phyloP scores from a whole-genome alignment of 2,329 filamentous ascomycete genomes.

The Paraphoma chrysanthemicola region DNA sequence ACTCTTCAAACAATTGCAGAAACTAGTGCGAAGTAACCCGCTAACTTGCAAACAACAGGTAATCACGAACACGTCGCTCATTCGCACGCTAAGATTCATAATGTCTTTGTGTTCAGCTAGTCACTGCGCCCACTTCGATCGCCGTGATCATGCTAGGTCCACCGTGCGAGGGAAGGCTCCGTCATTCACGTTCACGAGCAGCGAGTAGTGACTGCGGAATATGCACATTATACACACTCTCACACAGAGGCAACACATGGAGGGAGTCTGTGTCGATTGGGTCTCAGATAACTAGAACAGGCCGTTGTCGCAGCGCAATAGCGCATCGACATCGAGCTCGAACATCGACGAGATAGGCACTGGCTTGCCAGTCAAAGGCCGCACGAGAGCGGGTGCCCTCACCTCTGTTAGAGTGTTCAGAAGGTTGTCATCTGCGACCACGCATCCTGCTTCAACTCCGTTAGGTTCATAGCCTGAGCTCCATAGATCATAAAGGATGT shows the following conservation, averaged over 20 bases:
- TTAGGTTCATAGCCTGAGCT: constrained; percentile 9
- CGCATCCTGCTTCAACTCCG: constrained; percentile 1
- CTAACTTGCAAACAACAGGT: constrained; percentile 15
- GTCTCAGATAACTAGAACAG: neutral
- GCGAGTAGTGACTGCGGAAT: no score
- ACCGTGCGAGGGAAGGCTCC: no score
- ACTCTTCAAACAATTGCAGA: constrained; percentile 4
- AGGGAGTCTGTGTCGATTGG: no score
- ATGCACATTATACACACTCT: neutral
- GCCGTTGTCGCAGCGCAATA: constrained; percentile 10
- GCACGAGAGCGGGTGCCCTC: neutral
- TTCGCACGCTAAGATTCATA: no score
- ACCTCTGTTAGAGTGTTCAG: constrained; percentile 2
- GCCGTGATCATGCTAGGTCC: no score
- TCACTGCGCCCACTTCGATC: neutral
- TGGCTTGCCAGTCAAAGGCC: constrained; percentile 2
- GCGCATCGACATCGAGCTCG: constrained; percentile 21
- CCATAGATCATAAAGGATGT: constrained; percentile 19
- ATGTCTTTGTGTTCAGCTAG: neutral
- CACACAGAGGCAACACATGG: neutral
- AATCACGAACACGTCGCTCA: no score
- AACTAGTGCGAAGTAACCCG: neutral
- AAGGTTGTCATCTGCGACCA: constrained; percentile 3
- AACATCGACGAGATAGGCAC: constrained; percentile 16
- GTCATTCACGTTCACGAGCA: no score